A percentile compares a stretch with the other conserved stretches of the same genome.
Evolutionary conservation across 768 basidiomycete species (phyloP).

Genomic region (Russula sp.): DNA sequence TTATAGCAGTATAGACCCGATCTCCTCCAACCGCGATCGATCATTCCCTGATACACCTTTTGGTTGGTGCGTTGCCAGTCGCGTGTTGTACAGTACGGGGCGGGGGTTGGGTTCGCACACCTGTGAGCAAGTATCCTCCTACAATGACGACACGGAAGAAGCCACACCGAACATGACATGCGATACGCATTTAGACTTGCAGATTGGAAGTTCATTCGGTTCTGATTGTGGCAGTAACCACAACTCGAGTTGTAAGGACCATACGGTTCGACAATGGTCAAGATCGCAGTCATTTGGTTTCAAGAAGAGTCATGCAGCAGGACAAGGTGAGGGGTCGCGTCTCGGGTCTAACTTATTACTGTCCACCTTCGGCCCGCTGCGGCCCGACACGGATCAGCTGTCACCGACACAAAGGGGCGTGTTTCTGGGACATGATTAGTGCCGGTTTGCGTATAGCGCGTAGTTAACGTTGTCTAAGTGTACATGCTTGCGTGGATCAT

Average conservation of each 20-base stretch:
- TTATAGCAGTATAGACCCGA: conserved; percentile 86
- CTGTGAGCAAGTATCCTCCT: background rate
- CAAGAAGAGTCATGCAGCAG: no score
- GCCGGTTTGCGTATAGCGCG: background rate
- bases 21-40: conserved; percentile 82
- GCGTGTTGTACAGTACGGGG: no score
- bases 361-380: background rate
- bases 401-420: background rate
- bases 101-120: background rate
- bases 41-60: conserved; percentile 78
- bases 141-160: no score
- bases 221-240: conserved; percentile 10
- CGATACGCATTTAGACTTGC: conserved; percentile 18
- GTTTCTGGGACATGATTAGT: conserved; percentile 20
- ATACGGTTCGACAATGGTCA: conserved; percentile 13
- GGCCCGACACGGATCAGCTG: background rate
- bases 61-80: background rate
- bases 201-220: background rate
- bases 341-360: no score
- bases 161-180: conserved; percentile 28
- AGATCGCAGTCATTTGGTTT: background rate
- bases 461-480: conserved; percentile 11
- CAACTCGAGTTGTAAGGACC: conserved; percentile 15
- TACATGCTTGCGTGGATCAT: conserved; percentile 25
- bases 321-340: background rate